Evolutionary conservation across 208 protist species (phyloP), one percentile per base, ranked within the genome.

Genomic region (Kentomonas sorsogonicus): DNA sequence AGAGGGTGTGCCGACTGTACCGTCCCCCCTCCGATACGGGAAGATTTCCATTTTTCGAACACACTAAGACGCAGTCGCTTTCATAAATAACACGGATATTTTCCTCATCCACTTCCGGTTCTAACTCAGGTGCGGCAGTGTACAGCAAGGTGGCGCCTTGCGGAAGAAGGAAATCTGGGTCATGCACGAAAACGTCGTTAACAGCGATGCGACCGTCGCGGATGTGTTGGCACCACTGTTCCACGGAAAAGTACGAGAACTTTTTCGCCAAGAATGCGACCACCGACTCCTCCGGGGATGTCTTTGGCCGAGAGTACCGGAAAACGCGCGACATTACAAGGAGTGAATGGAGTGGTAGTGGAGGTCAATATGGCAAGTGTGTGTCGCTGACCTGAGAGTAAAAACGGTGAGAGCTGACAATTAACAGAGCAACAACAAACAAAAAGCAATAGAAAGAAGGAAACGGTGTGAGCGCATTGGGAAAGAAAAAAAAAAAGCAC

Each of bases 11-110:
- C 51, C 71, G 44, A 15, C 73, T 88, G 62, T 93, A 95, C 10
- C 89, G 63, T 3, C 89, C 89, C 11, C 89, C 89, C 52, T 95
- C 83, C 0, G 85, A 64, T 1, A 95, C 83, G 0, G 89, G 89
- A 4, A 95, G 46, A 58, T 87, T 78, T 26, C 83, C 83, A 38
- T 85, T 91, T 53, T 95, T 95, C 2, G 62, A 64, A 22, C 80
- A 77, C 18, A 83, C 83, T 0, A 95, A 0, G 23, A 93, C 22
- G 1, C 41, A 45, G 0, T 69, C 70, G 40, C 92, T 86, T 9
- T 83, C 72, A 51, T 79, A 69, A 10, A 91, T 22, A n/a, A 86
- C 44, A 10, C 53, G 29, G 26, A 90, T 70, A 63, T 83, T 23
- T n/a, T 46, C 45, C 29, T 78, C 72, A 54, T 94, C 83, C 26